Evolutionary conservation across 495 filamentous ascomycete species (phyloP).

Genomic region (Parachaetomium inaequale): DNA sequence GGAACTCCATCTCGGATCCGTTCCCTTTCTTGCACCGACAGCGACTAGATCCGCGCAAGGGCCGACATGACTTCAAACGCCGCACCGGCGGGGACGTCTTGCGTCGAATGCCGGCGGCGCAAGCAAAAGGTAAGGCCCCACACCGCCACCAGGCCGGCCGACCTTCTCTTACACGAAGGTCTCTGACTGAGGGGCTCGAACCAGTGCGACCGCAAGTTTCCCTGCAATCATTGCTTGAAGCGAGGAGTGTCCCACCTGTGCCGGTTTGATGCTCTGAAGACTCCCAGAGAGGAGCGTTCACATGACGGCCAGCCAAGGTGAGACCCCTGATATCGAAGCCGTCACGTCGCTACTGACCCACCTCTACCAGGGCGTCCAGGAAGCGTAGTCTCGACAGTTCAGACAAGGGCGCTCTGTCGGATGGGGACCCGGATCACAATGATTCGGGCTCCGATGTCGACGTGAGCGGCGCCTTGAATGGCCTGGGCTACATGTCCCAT

Average conservation of each 20-base stretch:
- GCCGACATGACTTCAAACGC: slow-evolving; percentile 13
- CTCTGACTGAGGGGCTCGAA: slow-evolving; percentile 13
- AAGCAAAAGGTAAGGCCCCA: slow-evolving; percentile 40
- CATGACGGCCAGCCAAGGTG: slow-evolving; percentile 21
- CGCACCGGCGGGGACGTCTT: slow-evolving; percentile 24
- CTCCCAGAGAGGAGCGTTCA: slow-evolving; percentile 20
- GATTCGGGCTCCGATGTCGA: slow-evolving; percentile 20
- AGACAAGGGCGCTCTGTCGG: slow-evolving; percentile 9
- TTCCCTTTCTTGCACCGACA: slow-evolving; percentile 3
- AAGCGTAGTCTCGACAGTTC: slow-evolving; percentile 23
- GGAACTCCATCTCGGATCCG: not conserved
- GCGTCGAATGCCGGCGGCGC: slow-evolving; percentile 41
- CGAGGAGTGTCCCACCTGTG: slow-evolving; percentile 41
- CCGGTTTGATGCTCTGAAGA: slow-evolving; percentile 28
- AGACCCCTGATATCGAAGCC: not conserved
- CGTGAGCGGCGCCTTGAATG: slow-evolving; percentile 30
- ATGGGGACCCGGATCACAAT: slow-evolving; percentile 18
- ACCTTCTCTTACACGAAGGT: not conserved
- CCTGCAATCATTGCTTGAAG: slow-evolving; percentile 44
- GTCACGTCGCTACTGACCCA: slow-evolving; percentile 7
- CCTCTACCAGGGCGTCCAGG: slow-evolving; percentile 15
- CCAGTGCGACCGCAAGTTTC: slow-evolving; percentile 44
- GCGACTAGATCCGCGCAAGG: not conserved
- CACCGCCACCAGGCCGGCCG: slow-evolving; percentile 1
- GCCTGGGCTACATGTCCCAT: slow-evolving; percentile 34